Percentiles rank a stretch among this genome's conserved stretches.
Conservation (phyloP, 768 basidiomycete genomes). For the Mycena rebaudengoi region DNA sequence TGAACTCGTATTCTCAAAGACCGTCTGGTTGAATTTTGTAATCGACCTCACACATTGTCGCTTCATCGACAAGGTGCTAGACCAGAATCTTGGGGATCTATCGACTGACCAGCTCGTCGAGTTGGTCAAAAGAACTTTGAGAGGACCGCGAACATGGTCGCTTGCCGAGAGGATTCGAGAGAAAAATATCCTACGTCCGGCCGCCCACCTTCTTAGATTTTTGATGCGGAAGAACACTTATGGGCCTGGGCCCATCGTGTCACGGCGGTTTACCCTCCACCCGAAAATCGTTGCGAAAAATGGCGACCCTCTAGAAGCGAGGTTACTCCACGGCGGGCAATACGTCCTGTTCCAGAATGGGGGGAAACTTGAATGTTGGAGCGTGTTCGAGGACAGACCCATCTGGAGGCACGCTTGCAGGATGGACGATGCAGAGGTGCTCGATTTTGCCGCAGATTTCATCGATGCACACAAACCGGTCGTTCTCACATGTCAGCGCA, state of each 20-base stretch:
- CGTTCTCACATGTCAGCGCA: neutral
- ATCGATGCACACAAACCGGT: neutral
- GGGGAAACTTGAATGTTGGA: conserved; percentile 7
- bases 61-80: conserved; percentile 3
- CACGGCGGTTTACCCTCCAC: neutral
- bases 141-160: conserved; percentile 6
- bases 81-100: neutral
- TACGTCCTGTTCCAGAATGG: conserved; percentile 11
- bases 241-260: neutral
- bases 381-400: conserved; percentile 1
- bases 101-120: conserved; percentile 1
- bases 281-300: neutral
- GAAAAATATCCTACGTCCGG: neutral
- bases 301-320: neutral
- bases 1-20: neutral
- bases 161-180: neutral
- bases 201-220: neutral
- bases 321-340: conserved; percentile 1
- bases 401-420: conserved; percentile 1
- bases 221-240: neutral
- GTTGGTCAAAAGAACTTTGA: neutral
- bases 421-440: neutral
- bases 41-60: neutral
- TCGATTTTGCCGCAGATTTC: conserved; percentile 2
- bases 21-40: neutral